phyloP scores from a whole-genome alignment of 2,329 filamentous ascomycete genomes.

The Colletotrichum sp. region DNA sequence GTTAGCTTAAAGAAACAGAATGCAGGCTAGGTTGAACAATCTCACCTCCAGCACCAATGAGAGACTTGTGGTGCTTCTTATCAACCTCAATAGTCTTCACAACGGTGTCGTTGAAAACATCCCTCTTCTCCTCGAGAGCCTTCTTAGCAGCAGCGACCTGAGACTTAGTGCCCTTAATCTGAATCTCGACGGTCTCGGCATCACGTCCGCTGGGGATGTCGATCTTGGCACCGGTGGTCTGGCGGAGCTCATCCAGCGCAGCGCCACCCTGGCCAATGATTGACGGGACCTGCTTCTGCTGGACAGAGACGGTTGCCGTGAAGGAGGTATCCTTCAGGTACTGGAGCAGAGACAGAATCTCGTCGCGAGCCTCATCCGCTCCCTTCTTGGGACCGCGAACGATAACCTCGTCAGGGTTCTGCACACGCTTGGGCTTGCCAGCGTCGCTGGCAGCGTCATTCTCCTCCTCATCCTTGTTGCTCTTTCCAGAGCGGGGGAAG shows the following conservation, averaged over 20 bases:
- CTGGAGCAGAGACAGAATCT: constrained; percentile 86
- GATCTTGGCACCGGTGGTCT: constrained; percentile 84
- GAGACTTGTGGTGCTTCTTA: constrained; percentile 86
- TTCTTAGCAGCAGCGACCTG: constrained; percentile 93
- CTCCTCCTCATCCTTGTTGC: constrained; percentile 71
- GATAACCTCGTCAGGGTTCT: constrained; percentile 86
- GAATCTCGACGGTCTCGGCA: constrained; percentile 79
- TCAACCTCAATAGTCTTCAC: constrained; percentile 87
- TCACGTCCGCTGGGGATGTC: constrained; percentile 87
- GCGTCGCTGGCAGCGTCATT: constrained; percentile 73
- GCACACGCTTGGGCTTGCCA: constrained; percentile 70
- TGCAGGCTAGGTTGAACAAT: constrained; percentile 21
- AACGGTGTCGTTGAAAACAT: constrained; percentile 89
- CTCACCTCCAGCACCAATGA: constrained; percentile 90
- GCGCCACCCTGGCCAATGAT: constrained; percentile 90
- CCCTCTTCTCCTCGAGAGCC: constrained; percentile 83
- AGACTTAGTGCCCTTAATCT: constrained; percentile 89
- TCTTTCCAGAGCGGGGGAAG: constrained; percentile 77
- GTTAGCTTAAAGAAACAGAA: constrained; percentile 39
- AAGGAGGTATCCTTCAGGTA: constrained; percentile 89
- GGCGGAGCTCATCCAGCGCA: constrained; percentile 88
- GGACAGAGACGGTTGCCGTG: constrained; percentile 79
- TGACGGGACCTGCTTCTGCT: constrained; percentile 91
- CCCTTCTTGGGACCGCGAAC: constrained; percentile 92
- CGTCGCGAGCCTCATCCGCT: constrained; percentile 88